These are phyloP conservation scores for Sarcomyxa edulis DNA, from an alignment of 768 basidiomycete genomes.

Conservation along the genomic window DNA sequence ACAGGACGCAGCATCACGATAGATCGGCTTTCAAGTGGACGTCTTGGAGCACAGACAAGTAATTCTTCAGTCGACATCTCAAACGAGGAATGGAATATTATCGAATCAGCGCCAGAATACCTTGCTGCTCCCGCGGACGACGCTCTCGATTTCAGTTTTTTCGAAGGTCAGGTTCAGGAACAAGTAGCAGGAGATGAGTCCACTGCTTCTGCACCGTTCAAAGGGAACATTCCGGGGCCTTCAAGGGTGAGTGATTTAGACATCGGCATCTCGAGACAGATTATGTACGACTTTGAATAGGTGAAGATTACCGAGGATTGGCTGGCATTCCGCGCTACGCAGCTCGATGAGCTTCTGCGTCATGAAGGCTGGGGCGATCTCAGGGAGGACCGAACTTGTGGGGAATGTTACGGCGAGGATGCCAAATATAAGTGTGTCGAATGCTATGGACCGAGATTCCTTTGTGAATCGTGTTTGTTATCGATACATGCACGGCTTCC, in stretches of 20 bases:
- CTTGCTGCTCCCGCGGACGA: too few relatives aligned
- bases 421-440: conserved; percentile 5
- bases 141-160: too few relatives aligned
- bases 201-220: too few relatives aligned
- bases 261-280: neutral
- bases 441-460: neutral
- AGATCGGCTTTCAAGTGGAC: too few relatives aligned
- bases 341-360: conserved; percentile 4
- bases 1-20: too few relatives aligned
- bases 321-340: neutral
- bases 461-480: conserved; percentile 1
- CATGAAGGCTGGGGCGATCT: conserved; percentile 4
- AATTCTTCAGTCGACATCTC: too few relatives aligned
- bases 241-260: neutral
- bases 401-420: neutral
- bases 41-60: too few relatives aligned
- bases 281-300: neutral
- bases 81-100: too few relatives aligned
- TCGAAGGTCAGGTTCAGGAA: too few relatives aligned
- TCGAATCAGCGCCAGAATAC: too few relatives aligned
- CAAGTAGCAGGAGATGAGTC: neutral
- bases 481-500: conserved; percentile 1
- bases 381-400: neutral
- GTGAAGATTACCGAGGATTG: too few relatives aligned
- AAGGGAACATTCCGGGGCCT: neutral